These are phyloP conservation scores for Prunus mongolica DNA, from an alignment of 306 rosid species.

Conservation along the genomic window DNA sequence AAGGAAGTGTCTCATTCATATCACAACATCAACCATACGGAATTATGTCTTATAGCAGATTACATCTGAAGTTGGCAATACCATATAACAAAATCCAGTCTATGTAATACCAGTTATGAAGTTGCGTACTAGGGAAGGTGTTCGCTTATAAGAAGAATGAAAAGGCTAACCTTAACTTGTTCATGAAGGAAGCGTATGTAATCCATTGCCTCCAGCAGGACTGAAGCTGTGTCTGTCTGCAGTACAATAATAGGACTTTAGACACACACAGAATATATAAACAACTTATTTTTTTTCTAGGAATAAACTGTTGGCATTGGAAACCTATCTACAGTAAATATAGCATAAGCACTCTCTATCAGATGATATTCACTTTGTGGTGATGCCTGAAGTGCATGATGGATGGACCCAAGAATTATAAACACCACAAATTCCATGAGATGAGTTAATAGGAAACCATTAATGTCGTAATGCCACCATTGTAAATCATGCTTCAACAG, in stretches of 20 bases:
- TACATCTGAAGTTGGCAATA: too few relatives aligned
- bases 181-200: slow-evolving; percentile 89
- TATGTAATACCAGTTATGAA: neutral
- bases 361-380: neutral
- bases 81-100: neutral
- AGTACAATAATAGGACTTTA: slow-evolving; percentile 22
- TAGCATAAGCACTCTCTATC: neutral
- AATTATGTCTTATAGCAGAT: neutral
- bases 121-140: neutral
- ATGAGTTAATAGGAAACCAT: neutral
- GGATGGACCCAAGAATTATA: neutral
- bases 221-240: slow-evolving; percentile 99
- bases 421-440: neutral
- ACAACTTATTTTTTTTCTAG: neutral
- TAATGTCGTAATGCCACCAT: neutral
- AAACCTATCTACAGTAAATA: too few relatives aligned
- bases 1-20: neutral
- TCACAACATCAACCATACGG: neutral
- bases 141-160: neutral
- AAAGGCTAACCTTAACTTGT: slow-evolving; percentile 73
- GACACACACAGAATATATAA: slow-evolving; percentile 1
- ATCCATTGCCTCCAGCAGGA: slow-evolving; percentile 85
- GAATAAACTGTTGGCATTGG: neutral
- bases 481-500: neutral
- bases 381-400: neutral